Evolutionary conservation across 2,329 filamentous ascomycete species (phyloP), one percentile per base, ranked within the genome.

Genomic region (Aspergillus sp.): DNA sequence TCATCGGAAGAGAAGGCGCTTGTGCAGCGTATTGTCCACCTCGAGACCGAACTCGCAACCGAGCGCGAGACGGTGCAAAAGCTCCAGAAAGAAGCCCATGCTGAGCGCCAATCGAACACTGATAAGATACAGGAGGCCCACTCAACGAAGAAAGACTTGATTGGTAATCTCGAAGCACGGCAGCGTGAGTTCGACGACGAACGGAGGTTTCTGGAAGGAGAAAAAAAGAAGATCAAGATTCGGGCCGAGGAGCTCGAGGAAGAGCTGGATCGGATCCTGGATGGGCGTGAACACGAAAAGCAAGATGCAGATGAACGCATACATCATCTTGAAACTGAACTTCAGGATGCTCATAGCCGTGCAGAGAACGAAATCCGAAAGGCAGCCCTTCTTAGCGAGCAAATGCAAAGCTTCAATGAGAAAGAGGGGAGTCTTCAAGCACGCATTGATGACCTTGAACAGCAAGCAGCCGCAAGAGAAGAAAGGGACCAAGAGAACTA

Each of bases 81-180:
- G 4, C 77, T 95, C 11, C 88, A 94, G 65, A 89, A 87, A 67
- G 90, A 96, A 62, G 83, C 90, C 3, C 81, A 84, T 55, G 77
- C 80, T 73, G 64, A 85, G 81, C 54, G 84, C 82, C 65, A 85
- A 85, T 71, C 84, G 80, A 67, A 83, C 86, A 67, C 85, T 85
- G 70, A 88, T 84, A 78, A 85, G 81, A 69, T 96, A 62, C 87
- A 95, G 63, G 94, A 98, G 74, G 91, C 87, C 6, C 91, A 95
- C 67, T 93, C 91, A 2, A 97, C 90, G 1, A 99, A 99, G 75
- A 90, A 90, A 67, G 95, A 98, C 74, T 85, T 99, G 10, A 87
- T 99, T 77, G 89, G 91, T 65, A 99, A 99, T 70, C 91, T 99
- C 79, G 92, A 98, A 71, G 90, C 93, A 12, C 85, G 96, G 65